Base-by-base conservation (phyloP, 1,139 yeast genomes). In the Blastobotrys serpentis region DNA sequence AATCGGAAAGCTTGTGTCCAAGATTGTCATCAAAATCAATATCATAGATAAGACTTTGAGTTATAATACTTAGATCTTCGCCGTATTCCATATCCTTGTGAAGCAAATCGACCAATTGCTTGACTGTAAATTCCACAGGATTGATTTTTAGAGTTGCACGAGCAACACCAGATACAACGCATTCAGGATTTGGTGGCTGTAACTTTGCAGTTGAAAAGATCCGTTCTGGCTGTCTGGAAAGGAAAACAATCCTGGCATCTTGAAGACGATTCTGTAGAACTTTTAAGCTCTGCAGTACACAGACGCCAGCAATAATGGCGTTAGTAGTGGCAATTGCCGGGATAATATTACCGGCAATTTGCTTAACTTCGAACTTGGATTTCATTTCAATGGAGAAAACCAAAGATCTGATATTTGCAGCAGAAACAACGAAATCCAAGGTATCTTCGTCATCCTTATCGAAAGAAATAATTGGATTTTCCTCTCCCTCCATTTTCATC, bases 321-420 rank as follows among this genome's bases (percentile, higher is more conserved):
- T 94, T 94, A 8, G 98, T 92, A 1, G 98, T 92, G 10, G 98
- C 98, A 58, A 94, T 90, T 0, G 98, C 98, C 0, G 99, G 98
- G 45, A 94, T 92, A 60, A 94, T 94, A 65, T 92, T 92, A 7
- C 99, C 99, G 0, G 98, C 98, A 58, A 90, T 89, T 63, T 94
- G 81, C 65, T 94, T 94, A 56, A 86, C 80, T 54, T 88, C 96
- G 61, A 94, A 94, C 57, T 87, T 85, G 13, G 95, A 75, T 64
- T 86, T 84, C 49, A 74, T 61, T 23, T 82, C 86, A 53, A 94
- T 90, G 25, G 76, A 73, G 63, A 92, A 94, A 1, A 88, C 76
- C 42, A 64, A 65, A 0, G 95, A 82, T 56, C 98, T 76, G 49
- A 94, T 74, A 60, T 90, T 89, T 0, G 98, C 82, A 0, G 98